phyloP scores from a whole-genome alignment of 768 basidiomycete genomes.

The Roridomyces roridus region DNA sequence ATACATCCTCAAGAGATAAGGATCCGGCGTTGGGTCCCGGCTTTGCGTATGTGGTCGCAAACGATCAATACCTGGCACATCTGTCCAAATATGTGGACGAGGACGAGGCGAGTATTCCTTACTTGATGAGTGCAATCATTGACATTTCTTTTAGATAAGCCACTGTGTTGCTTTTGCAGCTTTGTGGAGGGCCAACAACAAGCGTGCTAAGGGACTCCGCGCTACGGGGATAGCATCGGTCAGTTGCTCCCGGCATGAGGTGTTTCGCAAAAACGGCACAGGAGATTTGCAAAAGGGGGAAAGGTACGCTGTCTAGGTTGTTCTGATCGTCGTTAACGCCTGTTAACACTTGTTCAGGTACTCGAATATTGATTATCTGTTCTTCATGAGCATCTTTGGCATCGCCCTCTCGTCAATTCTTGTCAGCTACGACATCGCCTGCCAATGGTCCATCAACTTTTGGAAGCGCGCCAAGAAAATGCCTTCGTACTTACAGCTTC shows the following conservation, averaged over 20 bases:
- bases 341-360: conserved; percentile 11
- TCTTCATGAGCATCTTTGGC: conserved; percentile 9
- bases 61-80: conserved; percentile 3
- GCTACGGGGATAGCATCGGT: conserved; percentile 27
- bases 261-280: conserved; percentile 23
- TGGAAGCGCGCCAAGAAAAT: conserved; percentile 10
- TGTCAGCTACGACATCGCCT: conserved; percentile 32
- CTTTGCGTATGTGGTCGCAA: conserved; percentile 20
- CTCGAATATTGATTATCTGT: conserved; percentile 30
- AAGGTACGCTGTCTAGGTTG: conserved; percentile 15
- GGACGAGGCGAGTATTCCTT: conserved; percentile 1
- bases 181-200: conserved; percentile 13
- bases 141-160: conserved; percentile 6
- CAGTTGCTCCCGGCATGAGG: conserved; percentile 21
- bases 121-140: not conserved
- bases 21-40: conserved; percentile 24
- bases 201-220: conserved; percentile 22
- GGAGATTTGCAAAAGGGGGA: conserved; percentile 33
- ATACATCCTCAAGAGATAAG: conserved; percentile 1
- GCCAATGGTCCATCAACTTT: conserved; percentile 29
- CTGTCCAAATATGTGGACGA: not conserved
- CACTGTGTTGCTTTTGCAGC: conserved; percentile 14
- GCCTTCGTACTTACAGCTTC: not conserved
- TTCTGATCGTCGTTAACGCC: not conserved
- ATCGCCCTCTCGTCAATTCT: not conserved